Conservation (phyloP, 305 asterid genomes). For the Withania somnifera region DNA sequence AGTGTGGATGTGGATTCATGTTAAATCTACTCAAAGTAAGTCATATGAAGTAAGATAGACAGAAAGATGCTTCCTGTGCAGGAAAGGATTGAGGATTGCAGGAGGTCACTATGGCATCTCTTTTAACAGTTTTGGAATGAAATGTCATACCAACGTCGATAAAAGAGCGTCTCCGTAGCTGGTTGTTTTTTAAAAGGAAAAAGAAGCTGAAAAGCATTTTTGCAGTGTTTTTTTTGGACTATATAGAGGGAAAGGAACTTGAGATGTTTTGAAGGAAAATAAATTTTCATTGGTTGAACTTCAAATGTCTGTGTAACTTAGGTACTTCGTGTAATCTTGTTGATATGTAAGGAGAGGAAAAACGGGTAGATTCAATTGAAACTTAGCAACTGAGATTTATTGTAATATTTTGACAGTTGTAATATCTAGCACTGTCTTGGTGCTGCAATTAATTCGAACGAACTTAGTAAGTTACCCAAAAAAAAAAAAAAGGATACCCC, state of each 20-base stretch:
- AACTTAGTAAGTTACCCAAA: not conserved
- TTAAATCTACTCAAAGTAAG: too few species aligned
- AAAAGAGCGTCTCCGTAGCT: not conserved
- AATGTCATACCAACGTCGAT: not conserved
- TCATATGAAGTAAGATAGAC: too few species aligned
- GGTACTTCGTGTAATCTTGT: not conserved
- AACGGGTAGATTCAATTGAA: not conserved
- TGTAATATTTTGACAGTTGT: not conserved
- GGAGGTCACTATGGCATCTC: not conserved
- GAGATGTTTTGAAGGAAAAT: not conserved
- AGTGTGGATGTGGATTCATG: too few species aligned
- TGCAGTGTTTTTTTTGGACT: not conserved
- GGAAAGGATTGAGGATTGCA: not conserved
- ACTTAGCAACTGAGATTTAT: not conserved
- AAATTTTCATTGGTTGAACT: not conserved
- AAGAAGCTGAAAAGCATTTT: not conserved
- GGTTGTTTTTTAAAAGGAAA: not conserved
- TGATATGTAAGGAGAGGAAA: not conserved
- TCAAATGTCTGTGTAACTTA: not conserved
- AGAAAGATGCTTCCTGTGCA: not conserved
- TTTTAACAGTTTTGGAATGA: not conserved
- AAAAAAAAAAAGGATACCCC: not conserved
- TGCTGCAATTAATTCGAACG: not conserved
- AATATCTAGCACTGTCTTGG: not conserved
- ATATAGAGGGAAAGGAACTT: not conserved